These are phyloP conservation scores for Phytophthora hibernalis DNA, from an alignment of 352 stramenopile species.

Conservation along the genomic window DNA sequence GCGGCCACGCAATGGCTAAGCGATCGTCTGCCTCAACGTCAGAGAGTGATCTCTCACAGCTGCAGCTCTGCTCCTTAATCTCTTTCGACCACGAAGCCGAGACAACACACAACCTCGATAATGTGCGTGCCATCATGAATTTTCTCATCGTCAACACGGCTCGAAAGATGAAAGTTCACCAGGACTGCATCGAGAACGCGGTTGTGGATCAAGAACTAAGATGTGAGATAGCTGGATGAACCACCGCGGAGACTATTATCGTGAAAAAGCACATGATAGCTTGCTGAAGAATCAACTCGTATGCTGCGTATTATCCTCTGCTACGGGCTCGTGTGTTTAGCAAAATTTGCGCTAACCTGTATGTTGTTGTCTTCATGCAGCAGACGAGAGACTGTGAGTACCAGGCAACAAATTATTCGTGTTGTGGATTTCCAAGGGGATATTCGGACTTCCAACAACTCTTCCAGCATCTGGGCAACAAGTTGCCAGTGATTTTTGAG, in stretches of 20 bases:
- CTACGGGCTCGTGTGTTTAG: too few species aligned
- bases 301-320: not conserved
- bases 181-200: slow-evolving; percentile 33
- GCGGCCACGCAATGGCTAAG: slow-evolving; percentile 54
- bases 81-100: slow-evolving; percentile 26
- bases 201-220: slow-evolving; percentile 18
- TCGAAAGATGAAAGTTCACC: slow-evolving; percentile 36
- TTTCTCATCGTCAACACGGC: slow-evolving; percentile 34
- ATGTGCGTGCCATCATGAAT: slow-evolving; percentile 31
- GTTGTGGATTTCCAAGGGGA: slow-evolving; percentile 23
- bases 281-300: slow-evolving; percentile 41
- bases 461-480: slow-evolving; percentile 19
- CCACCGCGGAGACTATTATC: not conserved
- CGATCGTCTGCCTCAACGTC: slow-evolving; percentile 10
- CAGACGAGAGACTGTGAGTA: slow-evolving; percentile 18
- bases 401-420: slow-evolving; percentile 8
- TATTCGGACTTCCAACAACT: slow-evolving; percentile 26
- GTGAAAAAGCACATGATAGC: too few species aligned
- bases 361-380: not conserved
- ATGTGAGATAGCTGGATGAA: slow-evolving; percentile 1
- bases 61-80: slow-evolving; percentile 28
- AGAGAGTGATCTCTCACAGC: slow-evolving; percentile 13
- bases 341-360: slow-evolving; percentile 2
- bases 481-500: slow-evolving; percentile 27
- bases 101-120: slow-evolving; percentile 16